Percentiles rank a stretch among this genome's conserved stretches.
Evolutionary conservation across 1,284 basidiomycete species (phyloP).

Genomic region (Hemileia vastatrix): DNA sequence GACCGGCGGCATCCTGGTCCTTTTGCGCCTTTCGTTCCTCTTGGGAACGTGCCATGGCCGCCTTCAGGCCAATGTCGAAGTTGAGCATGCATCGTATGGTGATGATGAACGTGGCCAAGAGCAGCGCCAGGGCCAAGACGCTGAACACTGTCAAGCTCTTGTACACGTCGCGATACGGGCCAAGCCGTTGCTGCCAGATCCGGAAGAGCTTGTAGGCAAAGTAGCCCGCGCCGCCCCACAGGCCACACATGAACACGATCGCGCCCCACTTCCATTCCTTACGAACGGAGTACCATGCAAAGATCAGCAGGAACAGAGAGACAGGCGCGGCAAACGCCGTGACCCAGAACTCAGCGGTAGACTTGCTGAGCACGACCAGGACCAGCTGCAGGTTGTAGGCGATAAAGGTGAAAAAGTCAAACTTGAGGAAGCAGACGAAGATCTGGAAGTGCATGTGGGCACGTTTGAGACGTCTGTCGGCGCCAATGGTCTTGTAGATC

Average conservation of each 20-base stretch:
- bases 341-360: not conserved
- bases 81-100: no score
- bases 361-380: conserved; percentile 1
- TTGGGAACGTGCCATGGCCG: no score
- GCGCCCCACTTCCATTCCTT: not conserved
- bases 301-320: not conserved
- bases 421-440: conserved; percentile 15
- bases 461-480: conserved; percentile 8
- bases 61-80: no score
- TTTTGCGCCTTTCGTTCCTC: no score
- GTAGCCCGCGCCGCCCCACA: conserved; percentile 3
- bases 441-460: conserved; percentile 14
- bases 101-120: no score
- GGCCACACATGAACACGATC: not conserved
- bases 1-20: no score
- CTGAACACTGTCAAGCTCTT: no score
- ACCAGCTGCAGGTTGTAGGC: conserved; percentile 12
- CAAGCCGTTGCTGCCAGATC: conserved; percentile 11
- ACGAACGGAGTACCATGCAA: conserved; percentile 4
- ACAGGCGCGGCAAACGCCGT: conserved; percentile 8
- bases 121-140: no score
- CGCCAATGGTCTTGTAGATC: conserved; percentile 16
- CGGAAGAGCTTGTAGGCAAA: conserved; percentile 17
- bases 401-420: conserved; percentile 19
- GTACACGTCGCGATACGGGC: no score